Evolutionary conservation across 768 basidiomycete species (phyloP), one percentile per base, ranked within the genome.

Genomic region (Ramaria sp.): DNA sequence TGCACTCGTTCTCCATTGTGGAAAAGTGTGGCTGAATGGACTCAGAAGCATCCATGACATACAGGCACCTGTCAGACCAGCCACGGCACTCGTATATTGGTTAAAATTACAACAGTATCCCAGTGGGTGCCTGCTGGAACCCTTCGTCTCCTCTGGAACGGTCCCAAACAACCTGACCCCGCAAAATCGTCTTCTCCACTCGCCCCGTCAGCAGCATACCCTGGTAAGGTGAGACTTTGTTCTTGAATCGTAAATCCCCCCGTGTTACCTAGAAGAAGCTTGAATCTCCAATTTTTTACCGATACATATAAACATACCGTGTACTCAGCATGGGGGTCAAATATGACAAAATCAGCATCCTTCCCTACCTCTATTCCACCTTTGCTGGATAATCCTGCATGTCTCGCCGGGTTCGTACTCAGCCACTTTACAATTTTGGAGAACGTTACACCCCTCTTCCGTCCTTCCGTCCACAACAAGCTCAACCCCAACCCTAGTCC

Each of bases 201-300:
- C 71, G 71, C 0, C 95, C 95, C 15, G 61, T 70, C 42, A 96
- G 73, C 16, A 62, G 73, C 61, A 78, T 71, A 4, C 92, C 93
- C 60, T 88, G 78, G 65, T 94, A 98, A 1, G 95, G 88, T 3
- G 89, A 88, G 18, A 95, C 63, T 68, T 93, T 94, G 71, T 98
- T 97, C 74, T 91, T 96, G 77, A 95, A 97, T 51, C 82, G 75
- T 12, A 97, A 72, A 10, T 68, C 63, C 8, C 85, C 83, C 63
- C 78, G 78, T 25, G 82, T 82, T 20, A 93, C 85, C 90, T 93
- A 57, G 10, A n/a, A 13, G 27, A 18, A 41, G 2, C 44, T 58
- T 30, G 48, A 5, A 49, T 55, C 25, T n/a, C 20, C 43, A n/a
- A 16, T 5, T 10, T 5, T 10, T 48, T 28, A 37, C 56, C 25